Conservation (phyloP, 169 alveolate genomes). For the Cryptosporidium viatorum region DNA sequence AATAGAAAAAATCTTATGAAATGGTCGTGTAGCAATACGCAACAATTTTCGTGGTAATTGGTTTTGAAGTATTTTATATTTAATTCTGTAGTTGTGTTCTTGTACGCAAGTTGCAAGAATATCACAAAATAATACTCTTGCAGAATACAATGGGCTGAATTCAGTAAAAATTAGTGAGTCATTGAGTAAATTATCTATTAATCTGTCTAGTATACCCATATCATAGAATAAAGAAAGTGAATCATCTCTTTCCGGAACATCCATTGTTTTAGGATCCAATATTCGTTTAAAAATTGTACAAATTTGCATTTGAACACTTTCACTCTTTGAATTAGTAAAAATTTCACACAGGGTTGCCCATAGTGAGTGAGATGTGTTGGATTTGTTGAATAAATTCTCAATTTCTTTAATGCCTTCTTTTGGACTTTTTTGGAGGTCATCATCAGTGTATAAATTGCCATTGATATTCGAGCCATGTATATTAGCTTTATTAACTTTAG, state of each 20-base stretch:
- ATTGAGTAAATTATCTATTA: constrained; percentile 74
- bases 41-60: constrained; percentile 80
- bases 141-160: constrained; percentile 43
- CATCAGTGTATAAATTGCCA: background rate
- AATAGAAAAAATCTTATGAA: constrained; percentile 81
- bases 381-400: background rate
- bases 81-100: constrained; percentile 83
- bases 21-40: constrained; percentile 78
- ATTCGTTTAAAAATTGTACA: constrained; percentile 74
- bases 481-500: background rate
- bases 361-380: constrained; percentile 1
- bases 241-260: constrained; percentile 84
- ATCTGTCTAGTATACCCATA: constrained; percentile 81
- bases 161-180: constrained; percentile 26
- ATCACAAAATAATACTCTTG: constrained; percentile 81
- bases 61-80: constrained; percentile 82
- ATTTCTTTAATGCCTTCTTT: background rate
- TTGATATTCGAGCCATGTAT: background rate
- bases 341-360: constrained; percentile 54
- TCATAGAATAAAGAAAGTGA: constrained; percentile 82
- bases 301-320: constrained; percentile 62
- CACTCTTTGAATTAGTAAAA: constrained; percentile 34
- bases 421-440: background rate
- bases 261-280: constrained; percentile 84
- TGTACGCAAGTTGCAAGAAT: constrained; percentile 81